phyloP scores from a whole-genome alignment of 2,329 filamentous ascomycete genomes.

The Fonsecaea multimorphosa region DNA sequence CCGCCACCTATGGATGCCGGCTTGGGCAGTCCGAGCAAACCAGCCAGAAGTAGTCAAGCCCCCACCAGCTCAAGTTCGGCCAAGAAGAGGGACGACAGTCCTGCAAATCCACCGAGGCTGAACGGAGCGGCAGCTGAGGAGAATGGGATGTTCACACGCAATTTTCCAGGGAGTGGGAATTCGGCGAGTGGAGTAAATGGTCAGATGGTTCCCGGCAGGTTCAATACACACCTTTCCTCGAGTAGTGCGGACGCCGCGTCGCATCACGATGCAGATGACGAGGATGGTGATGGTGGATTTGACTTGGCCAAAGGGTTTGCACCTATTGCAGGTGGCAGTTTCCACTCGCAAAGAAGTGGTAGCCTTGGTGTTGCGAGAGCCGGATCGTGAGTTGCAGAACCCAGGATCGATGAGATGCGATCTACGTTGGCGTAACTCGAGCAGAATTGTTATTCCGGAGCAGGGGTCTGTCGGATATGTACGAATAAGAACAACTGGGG shows the following conservation, averaged over 20 bases:
- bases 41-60: slow-evolving; percentile 40
- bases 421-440: neutral
- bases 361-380: slow-evolving; percentile 32
- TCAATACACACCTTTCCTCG: slow-evolving; percentile 16
- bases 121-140: slow-evolving; percentile 18
- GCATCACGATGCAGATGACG: slow-evolving; percentile 40
- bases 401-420: neutral
- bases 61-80: slow-evolving; percentile 43
- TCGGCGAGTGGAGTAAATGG: neutral
- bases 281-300: slow-evolving; percentile 53
- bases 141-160: slow-evolving; percentile 17
- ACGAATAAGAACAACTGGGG: slow-evolving; percentile 6
- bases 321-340: slow-evolving; percentile 48
- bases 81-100: slow-evolving; percentile 42
- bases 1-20: slow-evolving; percentile 54
- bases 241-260: slow-evolving; percentile 24
- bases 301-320: slow-evolving; percentile 56
- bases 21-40: slow-evolving; percentile 52
- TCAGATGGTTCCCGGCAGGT: slow-evolving; percentile 6
- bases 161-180: slow-evolving; percentile 7
- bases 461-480: neutral
- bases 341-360: slow-evolving; percentile 35
- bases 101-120: slow-evolving; percentile 4
- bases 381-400: slow-evolving; percentile 22
- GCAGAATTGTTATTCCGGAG: neutral